Evolutionary conservation across 2,329 filamentous ascomycete species (phyloP), one percentile per base, ranked within the genome.

Genomic region (Colletotrichum sp.): DNA sequence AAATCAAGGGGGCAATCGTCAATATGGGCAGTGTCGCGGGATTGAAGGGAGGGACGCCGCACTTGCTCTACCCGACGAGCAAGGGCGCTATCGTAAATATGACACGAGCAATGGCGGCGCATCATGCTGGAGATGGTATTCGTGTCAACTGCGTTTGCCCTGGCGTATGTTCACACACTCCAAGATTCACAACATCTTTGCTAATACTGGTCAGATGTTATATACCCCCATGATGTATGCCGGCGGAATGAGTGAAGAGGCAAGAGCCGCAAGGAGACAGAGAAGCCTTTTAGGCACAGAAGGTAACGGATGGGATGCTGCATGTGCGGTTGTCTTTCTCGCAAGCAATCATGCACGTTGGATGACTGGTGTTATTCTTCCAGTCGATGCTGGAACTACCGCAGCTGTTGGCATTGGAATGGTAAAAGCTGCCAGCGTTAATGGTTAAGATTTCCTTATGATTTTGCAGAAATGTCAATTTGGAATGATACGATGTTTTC

Each of bases 11-110:
- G 8, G 86, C 82, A 55, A 90, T 93, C 74, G 85, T 93, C 78
- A 94, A 94, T 79, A 91, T 94, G 86, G 90, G 89, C 3, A 90
- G 87, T 63, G 91, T 93, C 2, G 91, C 91, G 0, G 91, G 91
- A 0, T 67, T 88, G 36, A 83, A 83, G n/a, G 85, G 85, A 6
- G 85, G 85, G 5, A 85, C 82, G 57, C 84, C 84, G 3, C 80
- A 83, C 72, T 75, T 87, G 7, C 75, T 86, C 8, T 86, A 87
- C 70, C 85, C 85, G 19, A 86, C 85, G 8, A 84, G 80, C 74
- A 86, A 87, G 72, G 85, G 85, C 6, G 85, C 85, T 2, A 82
- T 87, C n/a, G 81, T 87, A 8, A 84, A 87, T 30, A 87, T 88
- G 86, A 87, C 86, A 3, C 78, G 85, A 3, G 85, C 86, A 3